phyloP scores from a whole-genome alignment of 345 rosid genomes.

The Turritis glabra region DNA sequence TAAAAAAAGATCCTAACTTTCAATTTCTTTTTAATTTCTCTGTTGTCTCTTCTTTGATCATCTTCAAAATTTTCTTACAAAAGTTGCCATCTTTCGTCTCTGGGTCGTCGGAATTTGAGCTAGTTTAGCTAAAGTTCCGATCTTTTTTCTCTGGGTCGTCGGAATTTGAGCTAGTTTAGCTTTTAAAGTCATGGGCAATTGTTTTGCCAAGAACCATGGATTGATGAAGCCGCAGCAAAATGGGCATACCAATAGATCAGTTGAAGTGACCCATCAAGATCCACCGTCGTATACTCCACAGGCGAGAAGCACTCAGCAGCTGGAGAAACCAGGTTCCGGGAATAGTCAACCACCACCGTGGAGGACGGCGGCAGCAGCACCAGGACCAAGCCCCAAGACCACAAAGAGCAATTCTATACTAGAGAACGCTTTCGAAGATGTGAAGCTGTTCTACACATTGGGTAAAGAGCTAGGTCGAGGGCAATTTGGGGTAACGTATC shows the following conservation, averaged over 20 bases:
- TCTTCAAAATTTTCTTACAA: background rate
- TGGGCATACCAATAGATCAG: slow-evolving; percentile 45
- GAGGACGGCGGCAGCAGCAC: slow-evolving; percentile 37
- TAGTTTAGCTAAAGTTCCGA: slow-evolving; percentile 19
- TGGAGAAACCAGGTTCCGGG: slow-evolving; percentile 31
- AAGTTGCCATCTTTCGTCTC: slow-evolving; percentile 10
- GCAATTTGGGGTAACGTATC: slow-evolving; percentile 84
- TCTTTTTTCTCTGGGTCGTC: slow-evolving; percentile 22
- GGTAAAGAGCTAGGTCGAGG: slow-evolving; percentile 90
- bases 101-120: slow-evolving; percentile 23
- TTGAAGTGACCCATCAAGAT: slow-evolving; percentile 27
- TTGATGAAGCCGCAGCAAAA: slow-evolving; percentile 40
- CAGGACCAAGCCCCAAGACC: slow-evolving; percentile 45
- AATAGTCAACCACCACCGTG: slow-evolving; percentile 38
- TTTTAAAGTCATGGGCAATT: slow-evolving; percentile 50
- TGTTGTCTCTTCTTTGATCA: slow-evolving; percentile 18
- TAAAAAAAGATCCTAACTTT: slow-evolving; percentile 15
- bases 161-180: background rate
- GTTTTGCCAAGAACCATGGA: slow-evolving; percentile 50
- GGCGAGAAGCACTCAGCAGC: slow-evolving; percentile 41
- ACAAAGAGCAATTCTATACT: slow-evolving; percentile 56
- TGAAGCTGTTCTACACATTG: slow-evolving; percentile 55
- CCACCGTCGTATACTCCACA: slow-evolving; percentile 43
- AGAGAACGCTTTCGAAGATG: slow-evolving; percentile 77
- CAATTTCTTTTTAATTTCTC: slow-evolving; percentile 6